Base-by-base conservation (phyloP, 164 flowering plant species). In the Piper longum region DNA sequence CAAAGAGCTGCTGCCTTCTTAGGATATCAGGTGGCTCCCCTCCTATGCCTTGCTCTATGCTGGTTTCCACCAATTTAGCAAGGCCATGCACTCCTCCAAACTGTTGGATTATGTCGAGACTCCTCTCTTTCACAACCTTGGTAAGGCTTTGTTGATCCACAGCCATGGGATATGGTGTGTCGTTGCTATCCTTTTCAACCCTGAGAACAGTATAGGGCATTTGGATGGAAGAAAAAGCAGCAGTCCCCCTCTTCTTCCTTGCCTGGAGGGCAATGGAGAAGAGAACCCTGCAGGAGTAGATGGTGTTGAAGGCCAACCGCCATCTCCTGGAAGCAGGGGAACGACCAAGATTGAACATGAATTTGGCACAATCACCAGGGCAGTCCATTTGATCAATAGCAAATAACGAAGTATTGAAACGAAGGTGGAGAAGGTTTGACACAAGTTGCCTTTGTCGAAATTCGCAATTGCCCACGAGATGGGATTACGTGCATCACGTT, bases 271-370 rank as follows among this genome's bases (percentile, higher is more conserved):
- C 61, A 44, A 54, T 13, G 45, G 65, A 63, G 44, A 52, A 17
- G 19, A 63, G 58, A 13, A 18, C 57, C 26, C 65, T 41, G 58
- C 36, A 3, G 43, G 65, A 36, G 57, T 54, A 63, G 19, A 63
- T 52, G 65, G 44, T 44, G 52, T 11, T 39, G n/a, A 36, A 52
- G 54, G 65, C 65, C 12, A 54, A 26, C 43, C 58, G 58, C 65
- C 65, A 63, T 54, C 65, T 36, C 44, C 54, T 52, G 43, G 36
- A 18, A 6, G 64, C 58, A 36, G 55, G 39, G 56, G 11, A 5
- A 39, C 3, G 52, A 5, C 11, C 16, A 3, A 62, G 56, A 16
- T 62, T 13, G 2, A 62, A 39, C 56, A 62, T 42, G 40, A 44
- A 62, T 9, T 18, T n/a, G 4, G 56, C 55, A 56, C 58, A 56